Evolutionary conservation across 176 grass and related monocot genomes (phyloP), one percentile per base, ranked within the genome.

Genomic region (Neostapfia colusana): DNA sequence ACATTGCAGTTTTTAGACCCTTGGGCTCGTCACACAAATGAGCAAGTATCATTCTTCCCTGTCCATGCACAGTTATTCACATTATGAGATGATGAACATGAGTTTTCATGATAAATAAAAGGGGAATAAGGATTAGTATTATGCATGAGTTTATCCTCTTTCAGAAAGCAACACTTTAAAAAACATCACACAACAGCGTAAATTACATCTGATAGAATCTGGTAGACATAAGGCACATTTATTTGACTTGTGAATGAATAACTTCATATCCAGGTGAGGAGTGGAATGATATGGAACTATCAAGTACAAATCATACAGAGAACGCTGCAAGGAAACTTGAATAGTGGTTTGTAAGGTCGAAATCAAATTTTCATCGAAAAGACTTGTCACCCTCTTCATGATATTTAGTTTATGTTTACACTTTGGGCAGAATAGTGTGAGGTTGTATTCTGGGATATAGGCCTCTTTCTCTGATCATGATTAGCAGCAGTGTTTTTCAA

Each of bases 31-130:
- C 89, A 55, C 95, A 99, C 50, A 99, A 84, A 79, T 95, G 95
- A 70, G 95, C 91, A 65, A 92, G 85, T 86, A 99, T 92, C 91
- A 99, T 99, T 75, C 95, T 92, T 89, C 91, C 95, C 95, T 95
- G 89, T 82, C 50, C 69, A 88, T 40, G n/a, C 12, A 88, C 21
- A 8, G 2, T 75, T 21, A 65, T 77, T 77, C 66, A 82, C 54
- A 49, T 71, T 39, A 82, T 77, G 60, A 34, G 8, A 74, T 79
- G 46, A 44, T 61, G 21, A 69, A 61, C 43, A 83, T 14, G 40
- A 50, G 12, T 82, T 65, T 18, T 20, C 60, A 13, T 8, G 38
- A 72, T 49, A 71, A 68, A 68, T 21, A 87, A 46, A 66, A 60
- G 50, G 41, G 28, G 73, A 50, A 53, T 79, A 20, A 20, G 68